phyloP scores from a whole-genome alignment of 306 rosid genomes.

The Castanospermum australe region DNA sequence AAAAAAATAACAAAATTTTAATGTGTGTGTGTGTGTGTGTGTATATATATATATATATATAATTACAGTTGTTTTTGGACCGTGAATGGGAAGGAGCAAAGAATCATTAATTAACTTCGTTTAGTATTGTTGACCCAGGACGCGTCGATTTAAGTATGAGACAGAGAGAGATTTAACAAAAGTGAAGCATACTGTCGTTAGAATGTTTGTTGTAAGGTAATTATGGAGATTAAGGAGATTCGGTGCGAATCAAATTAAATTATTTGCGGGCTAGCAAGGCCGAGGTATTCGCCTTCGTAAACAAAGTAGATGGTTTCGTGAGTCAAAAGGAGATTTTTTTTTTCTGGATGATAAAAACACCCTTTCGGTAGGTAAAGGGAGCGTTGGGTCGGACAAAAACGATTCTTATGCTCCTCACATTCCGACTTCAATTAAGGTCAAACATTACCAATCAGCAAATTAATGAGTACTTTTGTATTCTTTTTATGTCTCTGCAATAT shows the following conservation, averaged over 20 bases:
- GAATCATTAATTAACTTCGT: neutral
- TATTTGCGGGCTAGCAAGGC: neutral
- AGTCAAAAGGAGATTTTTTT: constrained; percentile 15
- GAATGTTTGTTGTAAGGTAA: neutral
- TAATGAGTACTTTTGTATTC: neutral
- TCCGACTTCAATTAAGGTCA: neutral
- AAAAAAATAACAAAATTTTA: neutral
- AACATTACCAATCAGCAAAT: neutral
- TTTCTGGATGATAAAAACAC: neutral
- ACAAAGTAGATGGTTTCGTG: neutral
- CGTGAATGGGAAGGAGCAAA: constrained; percentile 8
- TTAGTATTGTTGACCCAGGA: constrained; percentile 4
- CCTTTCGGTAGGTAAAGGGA: constrained; percentile 26
- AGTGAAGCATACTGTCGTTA: neutral
- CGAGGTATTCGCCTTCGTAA: neutral
- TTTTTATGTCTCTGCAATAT: neutral
- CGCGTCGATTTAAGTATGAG: neutral
- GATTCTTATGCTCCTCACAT: neutral
- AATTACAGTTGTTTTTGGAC: neutral
- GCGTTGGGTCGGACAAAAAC: neutral
- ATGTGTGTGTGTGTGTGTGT: no score
- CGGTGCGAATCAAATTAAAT: neutral
- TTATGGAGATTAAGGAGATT: no score
- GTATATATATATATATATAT: neutral
- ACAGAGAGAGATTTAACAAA: neutral